Base-by-base conservation (phyloP, 805 yeast species). In the Candida ipomoeae region DNA sequence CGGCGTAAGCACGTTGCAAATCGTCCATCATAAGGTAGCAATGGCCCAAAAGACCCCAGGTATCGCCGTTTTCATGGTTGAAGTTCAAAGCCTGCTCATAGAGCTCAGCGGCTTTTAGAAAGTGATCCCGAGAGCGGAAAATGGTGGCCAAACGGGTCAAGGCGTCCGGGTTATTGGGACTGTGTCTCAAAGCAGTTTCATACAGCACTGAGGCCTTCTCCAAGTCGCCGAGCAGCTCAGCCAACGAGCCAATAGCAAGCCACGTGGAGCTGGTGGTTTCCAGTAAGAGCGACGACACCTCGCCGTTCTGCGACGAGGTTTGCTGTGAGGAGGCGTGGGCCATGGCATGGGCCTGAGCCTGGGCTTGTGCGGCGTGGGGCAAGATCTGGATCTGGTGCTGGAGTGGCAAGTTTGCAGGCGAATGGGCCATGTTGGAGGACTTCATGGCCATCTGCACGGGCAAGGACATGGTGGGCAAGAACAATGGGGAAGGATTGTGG, bases 11-110 rank as follows among this genome's bases (percentile, higher is more conserved):
- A 61, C 96, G 82, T 67, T 89, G 97, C 53, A 94, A 77, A 62
- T 94, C 99, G 68, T 94, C 99, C 66, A 91, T 74, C 97, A 94
- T 94, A 59, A 94, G 74, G 65, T 90, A 94, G 72, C 99, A 94
- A 70, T 94, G 98, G 48, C 99, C 96, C 60, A 91, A 73, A 14
- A 92, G 79, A 0, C 98, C 97, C 98, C 99, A 94, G 35, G 95
- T 89, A 60, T 92, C 98, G 51, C 97, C 97, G 60, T 89, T 84
- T 64, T 88, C 92, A 18, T 90, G 92, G 61, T 85, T 83, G 48
- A 87, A 78, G 48, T 85, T 80, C 49, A 94, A 71, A 5, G 96
- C 95, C 58, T 89, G 80, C 68, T 92, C 95, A 70, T 89, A 92
- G 55, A 89, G 79, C 66, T 94, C 98, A 13, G 96, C 95, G 14